Base-by-base conservation (phyloP, 176 grass and related monocot genomes). In the Pontederia paniculata region DNA sequence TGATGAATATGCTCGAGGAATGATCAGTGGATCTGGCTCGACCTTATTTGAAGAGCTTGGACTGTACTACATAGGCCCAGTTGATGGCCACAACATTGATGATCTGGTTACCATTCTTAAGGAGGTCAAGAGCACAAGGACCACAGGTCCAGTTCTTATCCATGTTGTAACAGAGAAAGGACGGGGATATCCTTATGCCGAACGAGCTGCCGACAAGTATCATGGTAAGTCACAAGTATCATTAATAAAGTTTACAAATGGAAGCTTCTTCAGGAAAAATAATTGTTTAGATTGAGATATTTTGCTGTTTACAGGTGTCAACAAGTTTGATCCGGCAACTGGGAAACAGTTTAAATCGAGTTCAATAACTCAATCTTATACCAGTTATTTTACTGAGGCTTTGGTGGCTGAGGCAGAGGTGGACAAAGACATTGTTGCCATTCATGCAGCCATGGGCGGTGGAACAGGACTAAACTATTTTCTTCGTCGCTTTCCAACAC, bases 1-100 rank as follows among this genome's bases (percentile, higher is more conserved):
- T n/a, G 93, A 98, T 62, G 86, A 98, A 80, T 98, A 98, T 60
- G 93, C 93, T 11, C 80, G 93, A 66, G 93, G 93, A 73, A 97
- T 97, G 93, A 97, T 97, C 70, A 81, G 93, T 63, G 93, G 80
- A n/a, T 83, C 83, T 28, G 74, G 82, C 0, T 91, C 83, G 9
- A 75, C 83, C 48, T 67, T 98, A 21, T 98, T 91, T 69, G 93
- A 98, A 77, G 93, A 98, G 72, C 93, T 98, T 18, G 93, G 93
- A 13, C 93, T 98, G 41, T 98, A 91, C 23, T 91, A 98, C 72
- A 98, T 98, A 42, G 93, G 93, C 63, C 93, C 86, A 23, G 86
- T 98, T 14, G 86, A 98, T 52, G 93, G 93, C 50, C 93, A 98
- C 83, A 88, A 80, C 79, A 78, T 91, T 43, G 93, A 98, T 70